Base-by-base conservation (phyloP, 345 rosid genomes). In the Limnanthes douglasii region DNA sequence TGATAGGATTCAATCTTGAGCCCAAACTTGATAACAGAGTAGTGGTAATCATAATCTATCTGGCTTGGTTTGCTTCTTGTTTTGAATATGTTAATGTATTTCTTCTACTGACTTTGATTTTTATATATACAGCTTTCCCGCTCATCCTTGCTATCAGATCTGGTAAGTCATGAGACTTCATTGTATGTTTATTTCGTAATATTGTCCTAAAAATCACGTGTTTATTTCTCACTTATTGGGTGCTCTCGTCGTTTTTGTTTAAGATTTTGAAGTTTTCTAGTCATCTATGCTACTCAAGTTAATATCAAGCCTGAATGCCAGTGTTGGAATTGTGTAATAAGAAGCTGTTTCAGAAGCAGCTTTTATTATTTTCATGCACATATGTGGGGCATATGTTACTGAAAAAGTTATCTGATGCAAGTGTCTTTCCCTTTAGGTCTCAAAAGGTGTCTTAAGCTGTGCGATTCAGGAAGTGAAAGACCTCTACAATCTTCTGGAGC, bases 401-500 rank as follows among this genome's bases (percentile, higher is more conserved):
- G n/a, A n/a, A n/a, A n/a, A n/a, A n/a, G n/a, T n/a, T n/a, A n/a
- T n/a, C n/a, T n/a, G n/a, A n/a, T 41, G 27, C 46, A 23, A 19
- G 50, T 47, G 23, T 41, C 4, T 13, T 4, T 56, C 27, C 15
- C 21, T 26, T 46, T 42, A 92, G 99, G 90, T 75, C n/a, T 61
- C 81, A 12, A 85, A 74, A 56, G 99, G 99, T 45, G 95, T 85
- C n/a, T 48, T 85, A 51, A 78, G 81, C 57, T 92, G 94, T 73
- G 96, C 77, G 2, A 73, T 72, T n/a, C 99, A 73, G 60, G 99
- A 92, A 59, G 96, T 81, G 17, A 92, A 92, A 54, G 99, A 92
- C 53, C 80, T 92, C 21, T 85, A 75, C 61, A 66, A 78, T 68
- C 66, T 85, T 45, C 51, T 92, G 47, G 99, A 92, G 70, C 79